Conservation (phyloP, 345 rosid genomes). For the Populus davidiana region DNA sequence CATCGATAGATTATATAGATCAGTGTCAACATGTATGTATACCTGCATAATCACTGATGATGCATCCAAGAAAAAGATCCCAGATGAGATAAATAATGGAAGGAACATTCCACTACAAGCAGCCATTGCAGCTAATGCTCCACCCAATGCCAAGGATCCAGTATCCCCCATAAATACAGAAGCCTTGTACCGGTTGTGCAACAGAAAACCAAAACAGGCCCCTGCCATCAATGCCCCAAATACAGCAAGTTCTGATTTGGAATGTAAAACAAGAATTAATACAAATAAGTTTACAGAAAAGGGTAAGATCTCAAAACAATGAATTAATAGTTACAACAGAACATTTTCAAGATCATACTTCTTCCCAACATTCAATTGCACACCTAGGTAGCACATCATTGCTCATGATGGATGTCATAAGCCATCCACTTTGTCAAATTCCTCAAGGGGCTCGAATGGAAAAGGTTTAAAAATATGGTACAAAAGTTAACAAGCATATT, state of each 20-base stretch:
- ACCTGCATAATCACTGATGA: conserved; percentile 70
- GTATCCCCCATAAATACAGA: conserved; percentile 78
- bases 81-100: conserved; percentile 76
- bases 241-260: conserved; percentile 61
- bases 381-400: too few species aligned
- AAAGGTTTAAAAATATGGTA: not conserved
- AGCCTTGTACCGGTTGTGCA: conserved; percentile 82
- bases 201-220: conserved; percentile 85
- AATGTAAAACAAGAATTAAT: conserved; percentile 12
- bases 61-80: conserved; percentile 66
- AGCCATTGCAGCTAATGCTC: conserved; percentile 95
- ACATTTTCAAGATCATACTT: not conserved
- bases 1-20: not conserved
- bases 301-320: not conserved
- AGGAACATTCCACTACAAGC: conserved; percentile 92
- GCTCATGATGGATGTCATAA: not conserved
- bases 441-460: too few species aligned
- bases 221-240: conserved; percentile 97
- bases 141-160: conserved; percentile 87
- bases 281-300: not conserved
- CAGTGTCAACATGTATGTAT: not conserved
- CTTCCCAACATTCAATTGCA: not conserved
- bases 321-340: not conserved
- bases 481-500: too few species aligned
- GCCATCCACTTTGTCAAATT: not conserved